Evolutionary conservation across 257 asterid genomes (phyloP).

Genomic region (Solanum etuberosum): DNA sequence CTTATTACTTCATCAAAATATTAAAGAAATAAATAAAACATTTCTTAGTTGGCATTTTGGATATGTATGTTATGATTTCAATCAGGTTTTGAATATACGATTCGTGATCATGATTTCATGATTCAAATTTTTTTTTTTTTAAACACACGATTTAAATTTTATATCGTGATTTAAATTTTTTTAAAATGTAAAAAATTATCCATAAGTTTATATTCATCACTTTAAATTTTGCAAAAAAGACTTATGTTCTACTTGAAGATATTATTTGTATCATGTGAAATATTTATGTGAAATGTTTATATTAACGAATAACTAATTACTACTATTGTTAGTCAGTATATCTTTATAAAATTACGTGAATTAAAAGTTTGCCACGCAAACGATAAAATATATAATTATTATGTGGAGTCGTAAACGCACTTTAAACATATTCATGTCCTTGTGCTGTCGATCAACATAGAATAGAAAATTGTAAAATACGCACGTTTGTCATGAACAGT

Average conservation of each 20-base stretch:
- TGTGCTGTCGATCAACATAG: neutral
- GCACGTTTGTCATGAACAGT: neutral
- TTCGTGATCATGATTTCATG: too few relatives aligned
- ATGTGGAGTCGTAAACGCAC: neutral
- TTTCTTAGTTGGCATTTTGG: neutral
- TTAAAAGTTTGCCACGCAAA: neutral
- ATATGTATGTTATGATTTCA: neutral
- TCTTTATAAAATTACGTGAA: too few relatives aligned
- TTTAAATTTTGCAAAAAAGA: too few relatives aligned
- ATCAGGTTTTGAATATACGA: too few relatives aligned
- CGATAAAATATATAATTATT: neutral
- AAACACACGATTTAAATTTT: too few relatives aligned
- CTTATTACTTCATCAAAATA: neutral
- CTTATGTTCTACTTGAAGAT: too few relatives aligned
- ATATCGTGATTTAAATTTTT: neutral
- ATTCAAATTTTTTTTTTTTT: neutral
- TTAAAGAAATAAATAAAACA: neutral
- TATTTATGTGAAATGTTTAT: too few relatives aligned
- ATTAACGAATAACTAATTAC: neutral
- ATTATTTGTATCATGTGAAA: neutral
- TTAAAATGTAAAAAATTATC: too few relatives aligned
- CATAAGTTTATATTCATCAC: neutral
- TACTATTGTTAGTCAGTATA: too few relatives aligned
- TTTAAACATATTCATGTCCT: neutral
- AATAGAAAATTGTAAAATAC: neutral